Evolutionary conservation across 148 eudicot species (phyloP).

Genomic region (Nepenthes gracilis): DNA sequence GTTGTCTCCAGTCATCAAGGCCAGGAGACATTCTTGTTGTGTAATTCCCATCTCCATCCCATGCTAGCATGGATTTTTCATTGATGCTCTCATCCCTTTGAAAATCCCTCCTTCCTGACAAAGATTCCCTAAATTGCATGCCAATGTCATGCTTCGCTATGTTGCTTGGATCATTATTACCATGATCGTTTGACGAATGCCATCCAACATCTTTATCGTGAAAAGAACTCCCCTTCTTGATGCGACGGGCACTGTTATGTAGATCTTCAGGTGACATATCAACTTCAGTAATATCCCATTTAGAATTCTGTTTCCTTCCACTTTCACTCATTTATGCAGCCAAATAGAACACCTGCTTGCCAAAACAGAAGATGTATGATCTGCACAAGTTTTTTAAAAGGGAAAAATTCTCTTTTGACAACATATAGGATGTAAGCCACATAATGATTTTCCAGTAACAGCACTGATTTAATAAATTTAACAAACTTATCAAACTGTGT

Average conservation of each 20-base stretch:
- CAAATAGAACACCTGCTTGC: neutral
- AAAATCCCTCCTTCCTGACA: slow-evolving; percentile 4
- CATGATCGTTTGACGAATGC: neutral
- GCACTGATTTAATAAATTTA: too few species aligned
- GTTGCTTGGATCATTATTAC: slow-evolving; percentile 1
- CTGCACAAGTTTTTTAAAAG: neutral
- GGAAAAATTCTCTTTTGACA: too few species aligned
- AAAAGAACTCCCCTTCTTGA: neutral
- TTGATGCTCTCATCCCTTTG: slow-evolving; percentile 3
- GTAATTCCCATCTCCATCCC: slow-evolving; percentile 10
- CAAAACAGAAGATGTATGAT: neutral
- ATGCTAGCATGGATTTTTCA: slow-evolving; percentile 3
- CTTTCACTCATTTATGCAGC: slow-evolving; percentile 18
- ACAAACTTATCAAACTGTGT: too few species aligned
- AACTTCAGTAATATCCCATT: slow-evolving; percentile 15
- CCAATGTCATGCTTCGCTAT: slow-evolving; percentile 6
- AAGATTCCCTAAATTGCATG: slow-evolving; percentile 5
- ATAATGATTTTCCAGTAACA: too few species aligned
- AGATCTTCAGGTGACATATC: slow-evolving; percentile 2
- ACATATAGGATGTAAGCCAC: too few species aligned
- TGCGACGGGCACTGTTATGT: neutral
- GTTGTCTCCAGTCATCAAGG: slow-evolving; percentile 22
- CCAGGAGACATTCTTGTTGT: slow-evolving; percentile 24
- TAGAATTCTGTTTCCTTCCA: slow-evolving; percentile 16
- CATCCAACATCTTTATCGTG: slow-evolving; percentile 3